These are phyloP conservation scores for Eimeria necatrix DNA, from an alignment of 169 alveolate species.

Conservation along the genomic window DNA sequence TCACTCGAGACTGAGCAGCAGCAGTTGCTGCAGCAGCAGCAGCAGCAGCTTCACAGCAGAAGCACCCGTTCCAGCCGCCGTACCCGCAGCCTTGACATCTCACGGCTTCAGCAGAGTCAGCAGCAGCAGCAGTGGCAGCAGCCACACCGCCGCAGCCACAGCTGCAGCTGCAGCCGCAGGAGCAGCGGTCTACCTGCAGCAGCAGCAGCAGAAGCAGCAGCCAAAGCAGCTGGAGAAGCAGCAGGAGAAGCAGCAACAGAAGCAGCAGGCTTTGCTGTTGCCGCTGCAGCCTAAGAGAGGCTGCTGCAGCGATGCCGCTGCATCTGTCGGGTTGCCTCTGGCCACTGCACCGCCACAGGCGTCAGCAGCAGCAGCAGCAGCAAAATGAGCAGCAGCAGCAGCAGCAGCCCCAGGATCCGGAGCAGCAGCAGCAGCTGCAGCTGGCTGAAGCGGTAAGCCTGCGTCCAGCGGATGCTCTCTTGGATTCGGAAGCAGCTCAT, in stretches of 20 bases:
- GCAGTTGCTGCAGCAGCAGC: too few species aligned
- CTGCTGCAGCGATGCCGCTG: background rate
- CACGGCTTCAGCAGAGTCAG: too few species aligned
- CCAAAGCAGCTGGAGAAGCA: background rate
- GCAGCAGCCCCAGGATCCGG: background rate
- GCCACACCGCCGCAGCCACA: too few species aligned
- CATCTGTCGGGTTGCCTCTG: background rate
- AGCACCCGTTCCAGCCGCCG: too few species aligned
- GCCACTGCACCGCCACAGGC: background rate
- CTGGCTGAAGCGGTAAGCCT: background rate
- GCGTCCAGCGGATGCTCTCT: background rate
- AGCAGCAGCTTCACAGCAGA: too few species aligned
- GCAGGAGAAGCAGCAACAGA: background rate
- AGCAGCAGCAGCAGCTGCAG: background rate
- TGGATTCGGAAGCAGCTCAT: background rate
- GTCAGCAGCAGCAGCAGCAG: background rate
- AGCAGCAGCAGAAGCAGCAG: background rate
- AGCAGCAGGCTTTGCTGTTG: too few species aligned
- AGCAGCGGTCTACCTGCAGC: background rate
- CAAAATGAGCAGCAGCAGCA: background rate
- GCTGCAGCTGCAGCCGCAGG: too few species aligned
- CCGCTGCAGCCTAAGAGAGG: too few species aligned
- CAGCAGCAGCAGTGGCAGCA: too few species aligned
- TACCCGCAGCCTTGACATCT: too few species aligned
- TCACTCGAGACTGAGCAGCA: too few species aligned